phyloP scores from a whole-genome alignment of 202 grass and related monocot genomes.

The Cymbopogon flexuosus region DNA sequence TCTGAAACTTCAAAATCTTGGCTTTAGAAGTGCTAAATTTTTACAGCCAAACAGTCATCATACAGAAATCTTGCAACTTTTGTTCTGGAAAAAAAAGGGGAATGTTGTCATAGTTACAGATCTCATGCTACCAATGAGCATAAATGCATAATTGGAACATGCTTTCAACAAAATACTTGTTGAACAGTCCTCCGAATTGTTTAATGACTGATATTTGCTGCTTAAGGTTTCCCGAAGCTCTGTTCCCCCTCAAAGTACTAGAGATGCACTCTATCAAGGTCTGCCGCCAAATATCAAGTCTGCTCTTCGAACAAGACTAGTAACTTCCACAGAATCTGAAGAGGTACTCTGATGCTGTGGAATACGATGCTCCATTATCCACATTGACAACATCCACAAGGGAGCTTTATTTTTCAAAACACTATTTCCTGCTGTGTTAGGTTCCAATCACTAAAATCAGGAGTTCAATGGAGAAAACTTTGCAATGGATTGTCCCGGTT shows the following conservation, averaged over 20 bases:
- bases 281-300: conserved; percentile 73
- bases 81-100: neutral
- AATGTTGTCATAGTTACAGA: neutral
- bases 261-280: conserved; percentile 76
- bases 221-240: conserved; percentile 71
- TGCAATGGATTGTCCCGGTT: conserved; percentile 73
- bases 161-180: neutral
- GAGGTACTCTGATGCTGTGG: conserved; percentile 50
- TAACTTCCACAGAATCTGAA: conserved; percentile 40
- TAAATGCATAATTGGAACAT: neutral
- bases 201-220: conserved; percentile 5
- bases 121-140: neutral
- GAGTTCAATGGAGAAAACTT: conserved; percentile 70
- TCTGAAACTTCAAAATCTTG: neutral
- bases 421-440: conserved; percentile 16
- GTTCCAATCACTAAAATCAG: conserved; percentile 50
- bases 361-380: neutral
- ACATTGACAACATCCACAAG: neutral
- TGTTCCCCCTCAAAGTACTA: conserved; percentile 57
- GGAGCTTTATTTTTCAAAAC: conserved; percentile 18
- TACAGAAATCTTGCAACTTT: neutral
- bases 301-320: conserved; percentile 51
- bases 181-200: neutral
- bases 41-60: neutral
- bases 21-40: neutral